These are phyloP conservation scores for Pseudocercospora crystallina DNA, from an alignment of 2,329 filamentous ascomycete genomes.

Conservation along the genomic window DNA sequence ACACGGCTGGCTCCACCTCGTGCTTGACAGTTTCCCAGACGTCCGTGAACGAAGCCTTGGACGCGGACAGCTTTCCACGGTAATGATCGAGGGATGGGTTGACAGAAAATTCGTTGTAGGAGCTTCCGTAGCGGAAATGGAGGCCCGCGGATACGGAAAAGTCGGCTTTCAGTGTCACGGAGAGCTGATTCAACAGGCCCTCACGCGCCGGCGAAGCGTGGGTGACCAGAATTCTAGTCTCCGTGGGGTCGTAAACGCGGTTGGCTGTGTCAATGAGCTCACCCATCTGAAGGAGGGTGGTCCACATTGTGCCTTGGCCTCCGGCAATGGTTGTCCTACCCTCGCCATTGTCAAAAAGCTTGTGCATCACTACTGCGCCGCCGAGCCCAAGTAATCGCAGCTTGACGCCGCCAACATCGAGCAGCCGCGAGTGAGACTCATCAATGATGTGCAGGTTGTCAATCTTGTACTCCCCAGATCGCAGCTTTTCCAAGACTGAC, in stretches of 20 bases:
- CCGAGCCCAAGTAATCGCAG: slow-evolving; percentile 89
- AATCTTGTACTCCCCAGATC: slow-evolving; percentile 96
- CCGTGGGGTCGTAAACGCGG: slow-evolving; percentile 95
- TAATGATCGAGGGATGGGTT: slow-evolving; percentile 98
- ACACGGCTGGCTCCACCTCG: slow-evolving; percentile 91
- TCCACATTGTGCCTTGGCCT: slow-evolving; percentile 99
- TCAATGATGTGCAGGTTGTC: slow-evolving; percentile 98
- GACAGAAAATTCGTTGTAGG: slow-evolving; percentile 99
- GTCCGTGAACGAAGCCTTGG: slow-evolving; percentile 97
- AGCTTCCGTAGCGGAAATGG: slow-evolving; percentile 97
- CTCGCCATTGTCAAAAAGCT: slow-evolving; percentile 98
- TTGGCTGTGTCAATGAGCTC: slow-evolving; percentile 97
- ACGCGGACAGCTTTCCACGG: slow-evolving; percentile 94
- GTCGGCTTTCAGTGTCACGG: slow-evolving; percentile 94
- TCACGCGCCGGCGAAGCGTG: slow-evolving; percentile 96
- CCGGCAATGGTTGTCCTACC: slow-evolving; percentile 97
- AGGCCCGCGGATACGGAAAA: slow-evolving; percentile 97
- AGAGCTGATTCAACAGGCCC: slow-evolving; percentile 94
- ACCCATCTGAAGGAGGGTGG: slow-evolving; percentile 94
- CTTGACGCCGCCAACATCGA: slow-evolving; percentile 95
- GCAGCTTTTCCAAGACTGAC: slow-evolving; percentile 92
- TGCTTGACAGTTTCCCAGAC: slow-evolving; percentile 98
- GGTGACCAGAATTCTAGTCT: slow-evolving; percentile 94
- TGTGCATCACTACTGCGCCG: slow-evolving; percentile 98
- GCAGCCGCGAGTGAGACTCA: slow-evolving; percentile 90